These are phyloP conservation scores for Acer saccharum DNA, from an alignment of 345 rosid genomes.

Conservation along the genomic window DNA sequence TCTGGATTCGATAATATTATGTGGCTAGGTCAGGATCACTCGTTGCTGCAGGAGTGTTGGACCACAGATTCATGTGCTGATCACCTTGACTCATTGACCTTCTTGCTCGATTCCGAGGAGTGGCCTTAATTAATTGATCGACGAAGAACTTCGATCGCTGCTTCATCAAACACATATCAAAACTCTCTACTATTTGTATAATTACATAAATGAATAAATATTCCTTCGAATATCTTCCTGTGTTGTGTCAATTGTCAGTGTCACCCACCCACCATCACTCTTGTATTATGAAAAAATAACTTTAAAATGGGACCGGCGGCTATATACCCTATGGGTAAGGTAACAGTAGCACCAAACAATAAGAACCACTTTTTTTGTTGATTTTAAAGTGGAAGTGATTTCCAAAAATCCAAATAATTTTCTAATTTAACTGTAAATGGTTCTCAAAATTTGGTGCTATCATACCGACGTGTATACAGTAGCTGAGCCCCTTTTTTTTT, in stretches of 20 bases:
- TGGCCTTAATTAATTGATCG: constrained; percentile 24
- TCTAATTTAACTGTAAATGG: too few relatives aligned
- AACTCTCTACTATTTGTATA: not conserved
- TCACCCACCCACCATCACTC: not conserved
- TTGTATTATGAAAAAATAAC: too few relatives aligned
- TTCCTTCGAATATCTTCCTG: not conserved
- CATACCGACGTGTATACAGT: too few relatives aligned
- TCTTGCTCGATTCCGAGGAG: constrained; percentile 37
- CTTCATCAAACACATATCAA: not conserved
- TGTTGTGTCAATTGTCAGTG: not conserved
- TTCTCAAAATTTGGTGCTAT: too few relatives aligned
- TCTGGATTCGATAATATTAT: not conserved
- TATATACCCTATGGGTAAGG: too few relatives aligned
- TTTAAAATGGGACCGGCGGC: too few relatives aligned
- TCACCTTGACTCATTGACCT: constrained; percentile 38
- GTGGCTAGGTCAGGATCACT: not conserved
- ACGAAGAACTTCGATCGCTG: not conserved
- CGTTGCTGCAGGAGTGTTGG: constrained; percentile 21
- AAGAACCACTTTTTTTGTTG: too few relatives aligned
- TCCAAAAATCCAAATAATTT: too few relatives aligned
- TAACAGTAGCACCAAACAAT: too few relatives aligned
- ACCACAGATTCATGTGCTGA: constrained; percentile 11
- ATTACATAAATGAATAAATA: too few relatives aligned
- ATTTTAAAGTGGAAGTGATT: too few relatives aligned
- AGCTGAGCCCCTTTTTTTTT: too few relatives aligned